phyloP scores from a whole-genome alignment of 2,329 filamentous ascomycete species.

The Mycosphaerelloides madeirae region DNA sequence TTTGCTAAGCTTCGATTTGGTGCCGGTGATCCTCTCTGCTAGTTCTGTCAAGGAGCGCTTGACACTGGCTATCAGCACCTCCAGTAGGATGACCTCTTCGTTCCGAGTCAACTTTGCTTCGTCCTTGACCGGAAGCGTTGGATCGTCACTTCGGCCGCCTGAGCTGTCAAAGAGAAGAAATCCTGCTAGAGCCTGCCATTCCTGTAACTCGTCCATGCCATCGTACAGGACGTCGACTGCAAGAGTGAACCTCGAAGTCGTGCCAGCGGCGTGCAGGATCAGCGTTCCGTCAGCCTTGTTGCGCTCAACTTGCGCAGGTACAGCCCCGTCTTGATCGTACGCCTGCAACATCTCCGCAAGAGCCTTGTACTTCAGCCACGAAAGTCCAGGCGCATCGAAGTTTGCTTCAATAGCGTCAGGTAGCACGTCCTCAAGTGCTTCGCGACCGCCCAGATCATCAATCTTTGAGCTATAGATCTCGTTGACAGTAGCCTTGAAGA shows the following conservation, averaged over 20 bases:
- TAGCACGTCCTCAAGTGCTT: slow-evolving; percentile 69
- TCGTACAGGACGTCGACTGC: slow-evolving; percentile 84
- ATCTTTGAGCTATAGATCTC: slow-evolving; percentile 74
- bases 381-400: slow-evolving; percentile 55
- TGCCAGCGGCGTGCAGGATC: slow-evolving; percentile 57
- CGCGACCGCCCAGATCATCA: slow-evolving; percentile 78
- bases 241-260: slow-evolving; percentile 78
- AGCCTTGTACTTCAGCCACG: slow-evolving; percentile 90
- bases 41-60: slow-evolving; percentile 66
- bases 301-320: slow-evolving; percentile 46
- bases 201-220: slow-evolving; percentile 70
- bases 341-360: slow-evolving; percentile 75
- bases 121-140: slow-evolving; percentile 62
- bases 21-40: slow-evolving; percentile 56
- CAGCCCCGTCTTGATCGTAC: slow-evolving; percentile 60
- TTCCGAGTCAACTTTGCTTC: slow-evolving; percentile 67
- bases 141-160: slow-evolving; percentile 53
- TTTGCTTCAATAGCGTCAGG: slow-evolving; percentile 68
- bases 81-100: slow-evolving; percentile 81
- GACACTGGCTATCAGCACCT: slow-evolving; percentile 78
- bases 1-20: slow-evolving; percentile 54
- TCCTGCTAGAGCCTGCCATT: slow-evolving; percentile 84
- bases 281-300: slow-evolving; percentile 34
- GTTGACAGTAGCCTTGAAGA: slow-evolving; percentile 83
- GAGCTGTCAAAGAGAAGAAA: slow-evolving; percentile 94